A percentile compares a stretch with the other conserved stretches of the same genome.
Evolutionary conservation across 495 filamentous ascomycete species (phyloP).

Genomic region (Trichoderma parareesei): DNA sequence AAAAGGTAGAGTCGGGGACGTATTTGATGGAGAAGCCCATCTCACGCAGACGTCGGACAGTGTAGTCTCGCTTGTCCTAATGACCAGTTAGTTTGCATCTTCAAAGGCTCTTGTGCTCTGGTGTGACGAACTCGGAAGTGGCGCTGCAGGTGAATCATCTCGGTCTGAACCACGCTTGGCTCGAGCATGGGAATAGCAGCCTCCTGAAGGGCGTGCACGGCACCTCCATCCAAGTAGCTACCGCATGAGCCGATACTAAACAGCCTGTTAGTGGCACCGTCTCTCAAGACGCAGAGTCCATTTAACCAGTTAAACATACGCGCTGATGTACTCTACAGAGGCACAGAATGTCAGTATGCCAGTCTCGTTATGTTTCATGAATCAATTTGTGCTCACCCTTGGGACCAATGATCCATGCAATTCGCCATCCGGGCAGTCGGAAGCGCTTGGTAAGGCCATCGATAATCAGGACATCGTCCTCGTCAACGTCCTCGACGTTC

Average conservation of each 20-base stretch:
- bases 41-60: constrained; percentile 60
- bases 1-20: constrained; percentile 86
- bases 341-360: not conserved
- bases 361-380: not conserved
- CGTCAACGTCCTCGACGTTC: constrained; percentile 66
- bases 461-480: constrained; percentile 76
- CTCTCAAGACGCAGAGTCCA: constrained; percentile 9
- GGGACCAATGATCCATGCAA: constrained; percentile 91
- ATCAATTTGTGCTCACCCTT: constrained; percentile 36
- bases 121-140: constrained; percentile 57
- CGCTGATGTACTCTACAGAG: constrained; percentile 73
- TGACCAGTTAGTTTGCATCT: not conserved
- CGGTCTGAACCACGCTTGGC: constrained; percentile 64
- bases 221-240: constrained; percentile 90
- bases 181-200: constrained; percentile 89
- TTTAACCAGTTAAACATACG: constrained; percentile 30
- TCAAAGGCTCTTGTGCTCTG: not conserved
- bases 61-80: constrained; percentile 77
- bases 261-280: not conserved
- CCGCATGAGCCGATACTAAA: constrained; percentile 74
- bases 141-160: constrained; percentile 81
- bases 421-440: constrained; percentile 91
- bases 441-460: constrained; percentile 97
- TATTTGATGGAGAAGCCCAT: constrained; percentile 80
- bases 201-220: constrained; percentile 92